These are phyloP conservation scores for Chaetomiaceae sp. DNA, from an alignment of 2,329 filamentous ascomycete genomes.

Conservation along the genomic window DNA sequence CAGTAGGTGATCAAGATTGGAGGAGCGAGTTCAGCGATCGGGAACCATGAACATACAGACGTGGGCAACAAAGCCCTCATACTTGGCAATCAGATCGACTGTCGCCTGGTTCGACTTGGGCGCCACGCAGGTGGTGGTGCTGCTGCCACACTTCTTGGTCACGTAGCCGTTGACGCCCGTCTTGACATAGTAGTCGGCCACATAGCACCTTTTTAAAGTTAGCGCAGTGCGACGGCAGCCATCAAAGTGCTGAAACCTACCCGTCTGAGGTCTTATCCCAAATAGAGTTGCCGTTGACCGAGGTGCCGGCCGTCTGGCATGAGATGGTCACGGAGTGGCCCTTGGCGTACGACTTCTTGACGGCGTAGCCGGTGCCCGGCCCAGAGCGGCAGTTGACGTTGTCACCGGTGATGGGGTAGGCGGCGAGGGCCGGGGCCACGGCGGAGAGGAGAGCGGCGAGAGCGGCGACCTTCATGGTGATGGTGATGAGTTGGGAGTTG, in stretches of 20 bases:
- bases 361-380: slow-evolving; percentile 17
- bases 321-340: slow-evolving; percentile 17
- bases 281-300: slow-evolving; percentile 18
- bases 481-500: background rate
- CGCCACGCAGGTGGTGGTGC: slow-evolving; percentile 1
- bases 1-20: background rate
- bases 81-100: slow-evolving; percentile 17
- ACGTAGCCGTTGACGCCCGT: slow-evolving; percentile 19
- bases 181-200: slow-evolving; percentile 22
- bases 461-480: background rate
- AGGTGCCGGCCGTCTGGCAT: slow-evolving; percentile 17
- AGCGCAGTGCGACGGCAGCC: too few relatives aligned
- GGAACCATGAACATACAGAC: slow-evolving; percentile 13
- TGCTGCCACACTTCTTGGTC: slow-evolving; percentile 11
- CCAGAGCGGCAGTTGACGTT: slow-evolving; percentile 19
- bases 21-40: background rate
- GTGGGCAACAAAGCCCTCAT: slow-evolving; percentile 15
- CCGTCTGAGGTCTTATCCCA: slow-evolving; percentile 21
- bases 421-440: slow-evolving; percentile 4
- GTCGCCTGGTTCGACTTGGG: slow-evolving; percentile 20
- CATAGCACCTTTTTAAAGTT: too few relatives aligned
- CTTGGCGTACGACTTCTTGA: slow-evolving; percentile 23
- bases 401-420: slow-evolving; percentile 18
- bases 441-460: slow-evolving; percentile 1
- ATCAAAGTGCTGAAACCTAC: too few relatives aligned